Percentiles rank a stretch among this genome's conserved stretches.
Evolutionary conservation across 2,329 filamentous ascomycete species (phyloP).

Genomic region (Cercospora zeina): DNA sequence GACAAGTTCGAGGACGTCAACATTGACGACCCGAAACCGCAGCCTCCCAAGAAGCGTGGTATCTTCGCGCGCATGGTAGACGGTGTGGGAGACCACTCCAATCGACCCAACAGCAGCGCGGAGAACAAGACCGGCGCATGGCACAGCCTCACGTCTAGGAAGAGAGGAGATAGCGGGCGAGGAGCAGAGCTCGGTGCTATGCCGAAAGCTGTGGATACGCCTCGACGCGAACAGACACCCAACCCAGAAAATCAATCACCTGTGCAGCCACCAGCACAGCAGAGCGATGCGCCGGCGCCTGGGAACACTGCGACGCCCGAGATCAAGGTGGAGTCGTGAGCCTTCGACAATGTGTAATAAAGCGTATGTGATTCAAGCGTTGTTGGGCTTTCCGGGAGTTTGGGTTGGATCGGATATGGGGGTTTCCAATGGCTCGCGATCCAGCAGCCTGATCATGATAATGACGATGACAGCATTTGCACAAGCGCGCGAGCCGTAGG

Average conservation of each 20-base stretch:
- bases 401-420: slow-evolving; percentile 1
- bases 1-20: slow-evolving; percentile 87
- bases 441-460: slow-evolving; percentile 3
- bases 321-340: slow-evolving; percentile 33
- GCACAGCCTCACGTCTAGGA: slow-evolving; percentile 65
- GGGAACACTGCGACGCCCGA: slow-evolving; percentile 32
- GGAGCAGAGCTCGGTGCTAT: slow-evolving; percentile 71
- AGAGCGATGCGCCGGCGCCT: slow-evolving; percentile 19
- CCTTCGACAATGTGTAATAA: background rate
- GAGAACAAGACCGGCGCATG: slow-evolving; percentile 29
- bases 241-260: slow-evolving; percentile 31
- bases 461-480: slow-evolving; percentile 1
- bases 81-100: slow-evolving; percentile 37
- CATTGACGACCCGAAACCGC: slow-evolving; percentile 71
- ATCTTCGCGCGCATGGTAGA: slow-evolving; percentile 83
- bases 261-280: slow-evolving; percentile 13
- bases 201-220: slow-evolving; percentile 46
- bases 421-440: background rate
- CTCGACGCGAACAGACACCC: slow-evolving; percentile 34
- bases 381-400: slow-evolving; percentile 6
- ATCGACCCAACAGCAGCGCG: slow-evolving; percentile 28
- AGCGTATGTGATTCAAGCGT: background rate
- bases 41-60: slow-evolving; percentile 66
- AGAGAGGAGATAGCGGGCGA: slow-evolving; percentile 68
- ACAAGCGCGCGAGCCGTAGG: slow-evolving; percentile 1